Evolutionary conservation across 2,329 filamentous ascomycete genomes (phyloP).

Genomic region (Talaromyces sp.): DNA sequence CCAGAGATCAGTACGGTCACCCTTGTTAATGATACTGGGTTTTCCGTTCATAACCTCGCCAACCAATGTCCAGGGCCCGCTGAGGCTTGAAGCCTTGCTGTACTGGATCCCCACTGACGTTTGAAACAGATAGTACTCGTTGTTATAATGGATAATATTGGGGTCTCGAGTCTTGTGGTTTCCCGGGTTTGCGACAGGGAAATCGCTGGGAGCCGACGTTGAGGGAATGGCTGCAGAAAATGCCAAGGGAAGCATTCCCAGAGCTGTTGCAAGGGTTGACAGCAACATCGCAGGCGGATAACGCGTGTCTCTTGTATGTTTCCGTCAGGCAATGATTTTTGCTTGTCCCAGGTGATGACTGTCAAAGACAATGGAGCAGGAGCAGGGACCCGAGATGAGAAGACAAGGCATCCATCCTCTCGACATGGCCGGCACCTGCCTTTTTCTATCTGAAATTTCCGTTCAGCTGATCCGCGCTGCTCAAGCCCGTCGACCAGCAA

Average conservation of each 20-base stretch:
- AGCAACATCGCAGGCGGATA: conserved; percentile 16
- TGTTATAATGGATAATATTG: conserved; percentile 7
- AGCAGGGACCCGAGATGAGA: not conserved
- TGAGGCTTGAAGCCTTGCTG: conserved; percentile 6
- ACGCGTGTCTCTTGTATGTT: not conserved
- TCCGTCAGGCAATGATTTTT: not conserved
- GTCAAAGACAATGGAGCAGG: not conserved
- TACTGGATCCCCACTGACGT: not conserved
- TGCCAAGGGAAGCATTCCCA: not conserved
- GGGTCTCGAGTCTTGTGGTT: conserved; percentile 7
- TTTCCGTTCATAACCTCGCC: conserved; percentile 23
- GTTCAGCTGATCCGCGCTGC: not conserved
- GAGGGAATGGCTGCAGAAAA: not conserved
- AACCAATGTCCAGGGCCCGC: conserved; percentile 4
- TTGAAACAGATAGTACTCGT: conserved; percentile 10
- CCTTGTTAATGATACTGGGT: conserved; percentile 29
- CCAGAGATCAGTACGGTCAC: conserved; percentile 32
- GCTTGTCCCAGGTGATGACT: not conserved
- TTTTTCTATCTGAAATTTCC: not conserved
- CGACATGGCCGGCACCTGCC: not conserved
- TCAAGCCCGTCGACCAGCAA: not conserved
- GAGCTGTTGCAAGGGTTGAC: conserved; percentile 15
- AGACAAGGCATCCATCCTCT: not conserved
- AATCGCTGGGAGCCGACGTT: not conserved
- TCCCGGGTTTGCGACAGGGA: conserved; percentile 5